A percentile compares a stretch with the other conserved stretches of the same genome.
phyloP scores from a whole-genome alignment of 495 filamentous ascomycete genomes.

The Usnea hakonensis region DNA sequence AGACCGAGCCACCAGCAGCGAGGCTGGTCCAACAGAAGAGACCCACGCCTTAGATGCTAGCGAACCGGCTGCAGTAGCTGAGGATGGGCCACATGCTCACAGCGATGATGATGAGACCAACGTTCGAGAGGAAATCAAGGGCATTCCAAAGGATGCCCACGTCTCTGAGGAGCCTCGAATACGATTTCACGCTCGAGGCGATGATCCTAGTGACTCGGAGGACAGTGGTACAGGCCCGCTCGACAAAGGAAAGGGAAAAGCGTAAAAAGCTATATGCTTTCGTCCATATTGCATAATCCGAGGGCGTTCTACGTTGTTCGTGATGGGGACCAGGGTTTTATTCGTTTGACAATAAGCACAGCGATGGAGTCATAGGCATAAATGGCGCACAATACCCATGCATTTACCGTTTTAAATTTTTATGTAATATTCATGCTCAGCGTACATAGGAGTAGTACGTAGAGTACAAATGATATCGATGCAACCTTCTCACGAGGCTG shows the following conservation, averaged over 20 bases:
- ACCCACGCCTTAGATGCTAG: slow-evolving; percentile 16
- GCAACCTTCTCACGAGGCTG: background rate
- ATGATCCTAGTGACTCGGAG: slow-evolving; percentile 1
- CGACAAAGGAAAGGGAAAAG: slow-evolving; percentile 24
- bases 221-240: slow-evolving; percentile 3
- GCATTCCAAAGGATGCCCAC: slow-evolving; percentile 41
- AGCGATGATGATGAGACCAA: slow-evolving; percentile 14
- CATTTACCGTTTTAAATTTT: background rate
- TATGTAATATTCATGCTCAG: background rate
- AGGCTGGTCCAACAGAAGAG: slow-evolving; percentile 18
- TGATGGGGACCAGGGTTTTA: background rate
- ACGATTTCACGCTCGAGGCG: slow-evolving; percentile 5
- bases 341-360: background rate
- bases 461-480: too few relatives aligned
- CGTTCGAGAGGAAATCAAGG: slow-evolving; percentile 35
- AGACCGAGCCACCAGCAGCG: slow-evolving; percentile 12
- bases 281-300: background rate
- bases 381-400: background rate
- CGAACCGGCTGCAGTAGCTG: slow-evolving; percentile 5
- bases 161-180: slow-evolving; percentile 25
- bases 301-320: background rate
- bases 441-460: background rate
- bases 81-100: slow-evolving; percentile 9
- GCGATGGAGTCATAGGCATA: background rate
- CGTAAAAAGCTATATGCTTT: background rate